Percentiles rank a stretch among this genome's conserved stretches.
These are phyloP conservation scores for Serendipita sp. DNA, from an alignment of 768 basidiomycete species.

Conservation along the genomic window DNA sequence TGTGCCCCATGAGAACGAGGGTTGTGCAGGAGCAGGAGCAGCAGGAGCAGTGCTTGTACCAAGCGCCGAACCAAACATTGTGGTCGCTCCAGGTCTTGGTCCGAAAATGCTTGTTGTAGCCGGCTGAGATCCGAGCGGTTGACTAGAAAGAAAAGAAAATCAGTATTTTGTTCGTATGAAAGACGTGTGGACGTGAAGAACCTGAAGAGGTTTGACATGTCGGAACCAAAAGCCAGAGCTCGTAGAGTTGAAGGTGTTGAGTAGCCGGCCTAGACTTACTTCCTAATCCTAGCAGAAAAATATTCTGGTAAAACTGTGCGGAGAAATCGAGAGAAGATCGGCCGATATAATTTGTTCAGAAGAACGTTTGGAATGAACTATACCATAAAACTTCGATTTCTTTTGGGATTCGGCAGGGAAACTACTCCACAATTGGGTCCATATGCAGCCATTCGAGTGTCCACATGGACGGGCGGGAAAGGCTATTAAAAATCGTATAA, in stretches of 20 bases:
- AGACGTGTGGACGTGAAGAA: neutral
- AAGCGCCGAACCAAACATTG: neutral
- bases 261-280: neutral
- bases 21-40: neutral
- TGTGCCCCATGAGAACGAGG: neutral
- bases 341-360: no score
- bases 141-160: neutral
- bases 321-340: no score
- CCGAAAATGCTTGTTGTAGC: neutral
- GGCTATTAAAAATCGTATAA: no score
- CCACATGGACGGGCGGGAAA: no score
- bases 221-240: neutral
- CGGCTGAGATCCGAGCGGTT: neutral
- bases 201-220: neutral
- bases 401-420: no score
- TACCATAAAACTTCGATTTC: no score
- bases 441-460: no score
- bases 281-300: no score
- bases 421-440: no score
- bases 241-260: neutral
- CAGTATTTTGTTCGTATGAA: neutral
- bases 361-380: no score
- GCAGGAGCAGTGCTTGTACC: neutral
- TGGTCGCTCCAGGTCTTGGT: neutral
- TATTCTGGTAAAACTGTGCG: no score